phyloP scores from a whole-genome alignment of 352 stramenopile genomes.

The Phytophthora melonis region DNA sequence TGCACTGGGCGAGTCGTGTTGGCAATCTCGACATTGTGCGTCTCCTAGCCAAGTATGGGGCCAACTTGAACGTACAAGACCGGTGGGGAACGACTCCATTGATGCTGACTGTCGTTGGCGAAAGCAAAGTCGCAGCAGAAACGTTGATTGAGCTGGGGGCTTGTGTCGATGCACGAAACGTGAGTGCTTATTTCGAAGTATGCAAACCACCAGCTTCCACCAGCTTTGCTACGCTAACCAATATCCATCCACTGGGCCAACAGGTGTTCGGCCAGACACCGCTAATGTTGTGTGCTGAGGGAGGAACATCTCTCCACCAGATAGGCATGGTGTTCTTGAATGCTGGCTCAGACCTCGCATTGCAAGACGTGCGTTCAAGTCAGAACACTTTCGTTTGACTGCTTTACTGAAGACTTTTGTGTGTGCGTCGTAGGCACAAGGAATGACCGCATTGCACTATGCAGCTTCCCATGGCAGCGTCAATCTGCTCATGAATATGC shows the following conservation, averaged over 20 bases:
- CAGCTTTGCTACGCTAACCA: neutral
- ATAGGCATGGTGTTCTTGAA: constrained; percentile 83
- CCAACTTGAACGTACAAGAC: constrained; percentile 79
- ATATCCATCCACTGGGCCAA: neutral
- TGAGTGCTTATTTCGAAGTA: constrained; percentile 27
- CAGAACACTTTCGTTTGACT: neutral
- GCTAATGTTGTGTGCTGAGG: constrained; percentile 76
- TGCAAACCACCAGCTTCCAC: neutral
- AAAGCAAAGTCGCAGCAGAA: constrained; percentile 62
- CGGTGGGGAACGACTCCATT: constrained; percentile 81
- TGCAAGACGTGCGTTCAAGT: constrained; percentile 61
- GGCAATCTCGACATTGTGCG: constrained; percentile 79
- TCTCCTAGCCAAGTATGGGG: constrained; percentile 79
- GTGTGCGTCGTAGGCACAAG: constrained; percentile 55
- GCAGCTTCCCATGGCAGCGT: constrained; percentile 57
- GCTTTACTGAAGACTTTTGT: neutral
- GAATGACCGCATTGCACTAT: constrained; percentile 80
- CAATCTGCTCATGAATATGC: constrained; percentile 74
- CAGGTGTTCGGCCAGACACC: constrained; percentile 82
- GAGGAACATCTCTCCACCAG: constrained; percentile 64
- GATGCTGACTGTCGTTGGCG: constrained; percentile 82
- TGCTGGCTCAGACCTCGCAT: constrained; percentile 58
- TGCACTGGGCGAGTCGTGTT: constrained; percentile 85
- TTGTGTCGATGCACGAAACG: constrained; percentile 74
- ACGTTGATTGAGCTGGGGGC: constrained; percentile 81